Base-by-base conservation (phyloP, 768 basidiomycete species). In the Termitomyces sp. region DNA sequence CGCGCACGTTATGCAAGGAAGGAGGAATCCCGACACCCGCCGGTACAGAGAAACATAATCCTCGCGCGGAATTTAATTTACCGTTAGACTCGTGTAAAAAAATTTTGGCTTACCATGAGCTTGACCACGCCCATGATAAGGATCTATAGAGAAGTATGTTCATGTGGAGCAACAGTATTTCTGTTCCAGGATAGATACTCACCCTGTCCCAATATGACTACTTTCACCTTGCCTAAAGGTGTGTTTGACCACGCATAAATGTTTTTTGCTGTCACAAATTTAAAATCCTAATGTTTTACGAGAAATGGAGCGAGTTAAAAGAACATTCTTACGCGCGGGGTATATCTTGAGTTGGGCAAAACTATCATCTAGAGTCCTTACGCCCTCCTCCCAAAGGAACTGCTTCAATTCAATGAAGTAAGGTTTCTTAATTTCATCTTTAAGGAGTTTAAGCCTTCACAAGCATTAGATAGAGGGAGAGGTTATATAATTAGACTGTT, bases 171-270 rank as follows among this genome's bases (percentile, higher is more conserved):
- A 32, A 39, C n/a, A 33, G 52, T 16, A 23, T 36, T 31, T 56
- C 56, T n/a, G 44, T 58, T 54, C 44, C 45, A 57, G 22, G 6
- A 46, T 38, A 31, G 38, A 33, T 32, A 56, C 66, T 60, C 46
- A 73, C 72, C 72, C 71, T 94, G 92, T 7, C 89, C 89, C 51
- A 98, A 79, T 55, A 97, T 92, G 46, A 97, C 92, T 25, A 94
- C 89, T 66, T 84, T 86, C 58, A 98, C 84, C 58, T 85, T 83
- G 12, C 89, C 87, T 15, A 97, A 73, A 3, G 92, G 91, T 27
- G 92, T 94, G 53, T 87, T 81, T 3, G 91, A 91, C 94, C 94
- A 98, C 12, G 91, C 79, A 67, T 97, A 97, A 52, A 97, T 89
- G 64, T 96, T 83, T 59, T 78, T 75, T 13, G 93, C 94, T 73